Percentiles rank a stretch among this genome's conserved stretches.
These are phyloP conservation scores for Pontederia paniculata DNA, from an alignment of 176 grass and related monocot species.

Conservation along the genomic window DNA sequence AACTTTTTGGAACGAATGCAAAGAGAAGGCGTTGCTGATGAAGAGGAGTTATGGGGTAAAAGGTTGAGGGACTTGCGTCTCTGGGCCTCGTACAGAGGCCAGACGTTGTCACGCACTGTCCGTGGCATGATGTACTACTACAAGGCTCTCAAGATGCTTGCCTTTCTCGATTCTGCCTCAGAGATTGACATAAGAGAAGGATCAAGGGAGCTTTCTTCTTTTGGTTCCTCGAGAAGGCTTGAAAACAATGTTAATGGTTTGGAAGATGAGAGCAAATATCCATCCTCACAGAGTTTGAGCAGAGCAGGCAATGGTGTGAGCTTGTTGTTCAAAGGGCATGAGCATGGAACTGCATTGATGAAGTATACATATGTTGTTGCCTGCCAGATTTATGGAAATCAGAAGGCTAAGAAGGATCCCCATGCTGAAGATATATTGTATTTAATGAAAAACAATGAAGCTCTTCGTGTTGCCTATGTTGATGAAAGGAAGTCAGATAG, in stretches of 20 bases:
- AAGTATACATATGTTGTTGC: conserved; percentile 98
- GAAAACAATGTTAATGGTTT: conserved; percentile 29
- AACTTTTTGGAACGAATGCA: conserved; percentile 82
- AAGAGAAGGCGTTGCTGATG: conserved; percentile 57
- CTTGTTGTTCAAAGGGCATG: conserved; percentile 80
- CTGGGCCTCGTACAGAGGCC: conserved; percentile 91
- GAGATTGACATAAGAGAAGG: conserved; percentile 75
- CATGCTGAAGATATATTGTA: conserved; percentile 75
- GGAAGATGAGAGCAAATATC: conserved; percentile 33
- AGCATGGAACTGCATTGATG: conserved; percentile 82
- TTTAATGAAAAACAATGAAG: conserved; percentile 94
- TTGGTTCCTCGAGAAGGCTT: conserved; percentile 30
- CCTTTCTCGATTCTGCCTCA: conserved; percentile 81
- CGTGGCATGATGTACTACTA: conserved; percentile 99
- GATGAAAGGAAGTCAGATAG: conserved; percentile 46
- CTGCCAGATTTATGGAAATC: conserved; percentile 84
- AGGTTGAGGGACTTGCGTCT: conserved; percentile 55
- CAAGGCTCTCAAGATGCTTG: conserved; percentile 88
- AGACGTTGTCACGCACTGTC: conserved; percentile 75
- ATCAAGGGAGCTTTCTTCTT: conserved; percentile 46
- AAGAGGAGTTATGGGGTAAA: conserved; percentile 39
- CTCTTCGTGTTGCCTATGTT: conserved; percentile 83
- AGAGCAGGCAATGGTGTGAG: conserved; percentile 56
- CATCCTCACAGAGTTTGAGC: conserved; percentile 44
- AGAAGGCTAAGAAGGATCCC: conserved; percentile 77